Evolutionary conservation across 2,329 filamentous ascomycete species (phyloP), one percentile per base, ranked within the genome.

Genomic region (Cytospora piceicola): DNA sequence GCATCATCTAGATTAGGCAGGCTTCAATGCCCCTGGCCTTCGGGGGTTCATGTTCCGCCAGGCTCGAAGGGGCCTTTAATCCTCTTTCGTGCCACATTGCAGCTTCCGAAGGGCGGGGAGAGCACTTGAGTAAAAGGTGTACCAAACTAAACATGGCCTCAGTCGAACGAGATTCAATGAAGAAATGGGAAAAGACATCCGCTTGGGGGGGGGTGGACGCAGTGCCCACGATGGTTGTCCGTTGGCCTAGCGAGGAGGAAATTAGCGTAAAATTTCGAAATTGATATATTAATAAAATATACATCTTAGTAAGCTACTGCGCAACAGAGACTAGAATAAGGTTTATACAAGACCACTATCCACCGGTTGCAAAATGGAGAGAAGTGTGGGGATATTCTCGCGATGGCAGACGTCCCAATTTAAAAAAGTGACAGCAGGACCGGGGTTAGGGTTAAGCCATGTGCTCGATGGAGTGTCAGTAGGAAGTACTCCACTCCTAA

Each of bases 41-140:
- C 64, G 64, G 54, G 64, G 34, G 22, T 3, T n/a, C 27, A 63
- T 39, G 59, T 32, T 66, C 64, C 59, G 64, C 24, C 29, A 6
- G 34, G 42, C 60, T 56, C 36, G 20, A 62, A 56, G 46, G 11
- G 27, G 39, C 30, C 52, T 7, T 34, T n/a, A 20, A 52, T 24
- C n/a, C 60, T 9, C 12, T 14, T 49, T 34, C 11, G 59, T 46
- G 20, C 55, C 20, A 36, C 52, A 29, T 49, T 51, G 20, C n/a
- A 22, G 5, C 42, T 49, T 49, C 46, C 46, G 46, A 24, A 14
- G 12, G 46, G 20, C 46, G 46, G n/a, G 24, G 11, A 24, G n/a
- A 14, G n/a, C n/a, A n/a, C n/a, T n/a, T n/a, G n/a, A n/a, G 46
- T 4, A 29, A n/a, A 17, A 24, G 27, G 8, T 32, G 29, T 20